Evolutionary conservation across 345 rosid genomes (phyloP), one percentile per base, ranked within the genome.

Genomic region (Bretschneidera sinensis): DNA sequence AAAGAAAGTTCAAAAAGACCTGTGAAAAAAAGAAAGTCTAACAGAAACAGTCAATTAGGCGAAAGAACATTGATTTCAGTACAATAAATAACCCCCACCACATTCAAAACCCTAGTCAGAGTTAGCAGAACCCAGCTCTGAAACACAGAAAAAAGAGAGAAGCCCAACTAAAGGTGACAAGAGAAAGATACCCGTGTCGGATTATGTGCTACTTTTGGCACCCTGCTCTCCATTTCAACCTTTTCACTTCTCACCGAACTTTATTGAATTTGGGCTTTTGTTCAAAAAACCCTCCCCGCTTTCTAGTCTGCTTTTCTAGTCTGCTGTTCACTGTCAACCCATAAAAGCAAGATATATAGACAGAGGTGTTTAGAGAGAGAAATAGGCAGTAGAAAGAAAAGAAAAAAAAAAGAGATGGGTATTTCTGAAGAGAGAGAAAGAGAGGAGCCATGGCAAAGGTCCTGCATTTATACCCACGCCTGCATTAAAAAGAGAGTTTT

Each of bases 381-480:
- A 47, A 73, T 59, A 76, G 69, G 60, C 47, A 59, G 43, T 65
- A 66, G 70, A 70, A 68, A 62, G 55, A 54, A 31, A 65, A 61
- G 54, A 60, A 25, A 20, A 65, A 61, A 57, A 60, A 25, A 20
- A 21, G 55, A 47, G 22, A 23, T 57, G 66, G 74, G 72, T 51
- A 60, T 35, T 66, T 17, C 69, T 47, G 60, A 58, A 73, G 73
- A 66, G 58, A 68, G 57, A 49, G 72, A 74, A 68, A 70, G 79
- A 35, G 64, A 55, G 39, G 55, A 57, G 62, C 5, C 66, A 58
- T 15, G 52, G 68, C 74, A 79, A 83, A 79, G 85, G 77, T 69
- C 70, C 78, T 74, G 84, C 77, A 78, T 88, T 83, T 85, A 86
- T 88, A 86, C 88, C 91, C 98, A 91, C 95, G 95, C 96, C 79